phyloP scores from a whole-genome alignment of 495 filamentous ascomycete genomes.

The Penicillium roqueforti region DNA sequence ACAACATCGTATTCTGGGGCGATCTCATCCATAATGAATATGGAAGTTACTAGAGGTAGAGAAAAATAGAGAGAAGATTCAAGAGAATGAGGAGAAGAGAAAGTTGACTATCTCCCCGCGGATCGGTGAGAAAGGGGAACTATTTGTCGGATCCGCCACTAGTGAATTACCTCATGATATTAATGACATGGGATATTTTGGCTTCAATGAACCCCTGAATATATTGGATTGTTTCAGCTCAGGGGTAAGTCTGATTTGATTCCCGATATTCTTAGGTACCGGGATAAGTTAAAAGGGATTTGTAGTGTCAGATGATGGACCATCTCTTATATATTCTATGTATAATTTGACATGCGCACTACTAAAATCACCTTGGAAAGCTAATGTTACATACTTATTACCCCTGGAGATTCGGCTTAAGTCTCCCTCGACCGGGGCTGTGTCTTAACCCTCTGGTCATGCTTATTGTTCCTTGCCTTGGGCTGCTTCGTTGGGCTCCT shows the following conservation, averaged over 20 bases:
- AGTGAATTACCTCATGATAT: slow-evolving; percentile 22
- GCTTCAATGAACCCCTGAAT: slow-evolving; percentile 3
- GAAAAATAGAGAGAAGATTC: slow-evolving; percentile 9
- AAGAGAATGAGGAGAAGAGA: slow-evolving; percentile 15
- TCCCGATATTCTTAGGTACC: background rate
- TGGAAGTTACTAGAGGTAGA: slow-evolving; percentile 1
- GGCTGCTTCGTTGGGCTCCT: background rate
- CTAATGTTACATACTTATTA: slow-evolving; percentile 11
- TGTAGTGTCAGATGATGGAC: background rate
- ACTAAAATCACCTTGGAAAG: background rate
- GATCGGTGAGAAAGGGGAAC: slow-evolving; percentile 32
- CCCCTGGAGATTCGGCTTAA: background rate
- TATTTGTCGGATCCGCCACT: slow-evolving; percentile 32
- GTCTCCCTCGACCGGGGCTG: background rate
- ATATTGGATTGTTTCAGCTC: background rate
- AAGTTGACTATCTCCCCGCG: slow-evolving; percentile 27
- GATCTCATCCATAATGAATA: slow-evolving; percentile 82
- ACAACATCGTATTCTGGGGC: slow-evolving; percentile 96
- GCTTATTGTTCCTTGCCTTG: slow-evolving; percentile 2
- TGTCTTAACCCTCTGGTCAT: background rate
- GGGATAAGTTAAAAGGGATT: background rate
- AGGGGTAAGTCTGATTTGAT: background rate
- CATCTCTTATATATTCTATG: background rate
- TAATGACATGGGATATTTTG: background rate
- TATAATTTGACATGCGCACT: slow-evolving; percentile 8